Base-by-base conservation (phyloP, 2,329 filamentous ascomycete species). In the Fusarium nanum region DNA sequence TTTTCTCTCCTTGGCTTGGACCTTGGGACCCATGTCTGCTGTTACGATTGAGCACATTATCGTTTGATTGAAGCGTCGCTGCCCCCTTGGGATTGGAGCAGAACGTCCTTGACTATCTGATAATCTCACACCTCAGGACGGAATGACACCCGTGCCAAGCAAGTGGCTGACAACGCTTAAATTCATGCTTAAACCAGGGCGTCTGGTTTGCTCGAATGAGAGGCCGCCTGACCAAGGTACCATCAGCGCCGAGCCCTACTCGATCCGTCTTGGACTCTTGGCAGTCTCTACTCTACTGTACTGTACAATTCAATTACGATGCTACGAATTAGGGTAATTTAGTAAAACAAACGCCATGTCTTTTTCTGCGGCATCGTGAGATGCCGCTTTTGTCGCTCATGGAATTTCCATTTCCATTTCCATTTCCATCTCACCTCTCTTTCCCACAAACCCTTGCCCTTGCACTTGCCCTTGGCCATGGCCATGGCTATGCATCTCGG, bases 101-200 rank as follows among this genome's bases (percentile, higher is more conserved):
- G 12, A 52, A 16, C 13, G 32, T 11, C 25, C 40, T 34, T 34
- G 23, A 22, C 23, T 25, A 7, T 34, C n/a, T n/a, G 14, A 52
- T 60, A 70, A 60, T 41, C 32, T 55, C 72, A 70, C 73, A 52
- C 74, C 73, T 64, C 40, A 25, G 42, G 22, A 63, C 75, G 70
- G 65, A 75, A 75, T 60, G 44, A 48, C 66, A 58, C 55, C 68
- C 69, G 72, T 78, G 81, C 81, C 81, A 83, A 83, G 81, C 72
- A 73, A 77, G 78, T 82, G 80, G 80, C 81, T 81, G 79, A 78
- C 79, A 82, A 83, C 81, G 81, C 81, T 83, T 83, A 83, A 83
- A 83, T 82, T 82, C 81, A 83, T 83, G 81, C 81, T 83, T 83
- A 83, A 83, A 82, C 77, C 70, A 77, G 73, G 70, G 67, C 74